Percentiles rank a stretch among this genome's conserved stretches.
Evolutionary conservation across 306 rosid species (phyloP).

Genomic region (Castanospermum australe): DNA sequence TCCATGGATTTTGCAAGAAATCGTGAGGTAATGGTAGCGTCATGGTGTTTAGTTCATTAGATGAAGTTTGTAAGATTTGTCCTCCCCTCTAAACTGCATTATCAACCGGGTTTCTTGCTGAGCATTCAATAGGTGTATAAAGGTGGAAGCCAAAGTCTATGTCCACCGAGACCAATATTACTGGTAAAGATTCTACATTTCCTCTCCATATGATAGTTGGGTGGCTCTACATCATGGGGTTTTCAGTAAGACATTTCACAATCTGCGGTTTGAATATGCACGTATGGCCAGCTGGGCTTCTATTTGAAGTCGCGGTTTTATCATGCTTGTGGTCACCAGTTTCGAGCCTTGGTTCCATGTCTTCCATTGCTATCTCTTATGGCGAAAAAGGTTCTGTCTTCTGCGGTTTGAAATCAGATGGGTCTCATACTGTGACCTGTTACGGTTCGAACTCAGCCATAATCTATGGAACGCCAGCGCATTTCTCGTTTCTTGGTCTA

Average conservation of each 20-base stretch:
- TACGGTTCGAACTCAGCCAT: constrained; percentile 82
- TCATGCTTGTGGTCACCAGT: constrained; percentile 47
- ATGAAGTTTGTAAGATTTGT: neutral
- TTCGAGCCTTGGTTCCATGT: constrained; percentile 88
- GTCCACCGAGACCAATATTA: neutral
- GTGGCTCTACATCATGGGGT: constrained; percentile 37
- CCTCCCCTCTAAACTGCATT: constrained; percentile 4
- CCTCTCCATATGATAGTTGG: neutral
- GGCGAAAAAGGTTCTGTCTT: constrained; percentile 83
- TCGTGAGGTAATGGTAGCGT: constrained; percentile 13
- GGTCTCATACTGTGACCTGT: constrained; percentile 80
- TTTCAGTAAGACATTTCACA: constrained; percentile 21
- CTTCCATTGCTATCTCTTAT: constrained; percentile 77
- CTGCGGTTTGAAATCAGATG: constrained; percentile 84
- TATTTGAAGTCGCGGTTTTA: constrained; percentile 39
- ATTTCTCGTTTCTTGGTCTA: constrained; percentile 65
- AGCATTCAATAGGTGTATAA: neutral
- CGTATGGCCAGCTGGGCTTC: constrained; percentile 32
- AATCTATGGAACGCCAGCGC: constrained; percentile 68
- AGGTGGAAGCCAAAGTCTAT: neutral
- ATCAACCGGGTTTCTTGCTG: constrained; percentile 1
- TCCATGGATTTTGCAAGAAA: neutral
- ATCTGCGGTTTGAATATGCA: constrained; percentile 28
- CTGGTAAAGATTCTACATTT: neutral
- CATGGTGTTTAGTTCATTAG: neutral